Conservation (phyloP, 768 basidiomycete species). For the Gymnopilus junonius region DNA sequence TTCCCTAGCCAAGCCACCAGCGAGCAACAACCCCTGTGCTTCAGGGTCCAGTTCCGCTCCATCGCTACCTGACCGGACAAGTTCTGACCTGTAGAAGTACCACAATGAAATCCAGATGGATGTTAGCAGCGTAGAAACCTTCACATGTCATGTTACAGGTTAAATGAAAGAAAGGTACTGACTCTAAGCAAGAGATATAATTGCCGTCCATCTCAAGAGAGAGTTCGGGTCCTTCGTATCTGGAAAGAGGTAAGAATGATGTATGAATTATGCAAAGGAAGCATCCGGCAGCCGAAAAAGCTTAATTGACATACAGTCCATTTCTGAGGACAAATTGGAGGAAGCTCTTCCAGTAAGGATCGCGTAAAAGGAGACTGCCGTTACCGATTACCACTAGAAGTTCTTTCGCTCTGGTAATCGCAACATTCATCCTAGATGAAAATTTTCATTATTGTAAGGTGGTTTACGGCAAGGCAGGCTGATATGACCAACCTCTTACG, state of each 20-base stretch:
- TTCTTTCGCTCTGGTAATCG: conserved; percentile 58
- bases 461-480: not conserved
- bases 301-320: conserved; percentile 39
- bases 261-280: not conserved
- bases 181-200: conserved; percentile 54
- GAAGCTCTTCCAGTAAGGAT: conserved; percentile 57
- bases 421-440: conserved; percentile 52
- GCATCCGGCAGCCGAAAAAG: not conserved
- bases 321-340: conserved; percentile 51
- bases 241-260: conserved; percentile 18
- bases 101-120: not conserved
- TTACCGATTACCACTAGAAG: conserved; percentile 55
- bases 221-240: conserved; percentile 49
- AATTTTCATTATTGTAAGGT: not conserved
- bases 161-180: conserved; percentile 20
- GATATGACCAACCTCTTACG: conserved; percentile 42
- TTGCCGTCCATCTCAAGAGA: conserved; percentile 49
- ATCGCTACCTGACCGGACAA: conserved; percentile 17
- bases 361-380: conserved; percentile 41
- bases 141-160: conserved; percentile 2
- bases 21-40: conserved; percentile 28
- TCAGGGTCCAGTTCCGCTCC: conserved; percentile 26
- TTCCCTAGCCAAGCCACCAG: conserved; percentile 35
- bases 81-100: conserved; percentile 20
- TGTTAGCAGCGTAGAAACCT: not conserved